phyloP scores from a whole-genome alignment of 2,329 filamentous ascomycete species.

The Fusarium sp. region DNA sequence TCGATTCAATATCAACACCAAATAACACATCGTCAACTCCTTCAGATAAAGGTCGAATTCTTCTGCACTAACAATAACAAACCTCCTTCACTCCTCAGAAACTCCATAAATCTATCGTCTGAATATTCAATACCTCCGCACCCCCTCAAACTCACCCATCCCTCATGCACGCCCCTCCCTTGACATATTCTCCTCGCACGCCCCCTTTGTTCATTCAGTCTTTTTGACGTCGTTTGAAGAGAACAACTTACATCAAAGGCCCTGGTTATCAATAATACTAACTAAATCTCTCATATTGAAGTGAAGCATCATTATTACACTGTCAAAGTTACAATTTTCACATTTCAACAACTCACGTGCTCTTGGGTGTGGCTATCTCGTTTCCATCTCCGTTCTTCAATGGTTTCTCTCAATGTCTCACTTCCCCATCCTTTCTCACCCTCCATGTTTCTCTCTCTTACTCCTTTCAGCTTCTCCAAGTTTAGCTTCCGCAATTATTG shows the following conservation, averaged over 20 bases:
- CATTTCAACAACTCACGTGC: slow-evolving; percentile 9
- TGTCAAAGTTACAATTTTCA: neutral
- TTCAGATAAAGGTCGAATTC: slow-evolving; percentile 12
- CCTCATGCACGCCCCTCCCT: slow-evolving; percentile 36
- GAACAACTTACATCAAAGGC: slow-evolving; percentile 7
- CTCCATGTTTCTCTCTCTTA: slow-evolving; percentile 23
- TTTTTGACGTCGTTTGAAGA: neutral
- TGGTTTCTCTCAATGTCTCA: slow-evolving; percentile 34
- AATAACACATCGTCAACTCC: slow-evolving; percentile 15
- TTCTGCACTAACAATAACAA: slow-evolving; percentile 15
- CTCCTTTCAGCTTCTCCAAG: slow-evolving; percentile 20
- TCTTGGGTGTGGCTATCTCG: neutral
- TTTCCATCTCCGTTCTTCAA: slow-evolving; percentile 20
- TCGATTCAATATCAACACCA: slow-evolving; percentile 4
- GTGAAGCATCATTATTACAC: neutral
- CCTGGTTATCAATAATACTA: neutral
- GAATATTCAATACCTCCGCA: slow-evolving; percentile 39
- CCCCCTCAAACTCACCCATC: slow-evolving; percentile 25
- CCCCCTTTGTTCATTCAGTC: slow-evolving; percentile 8
- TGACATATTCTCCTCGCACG: slow-evolving; percentile 6
- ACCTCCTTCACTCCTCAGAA: slow-evolving; percentile 10
- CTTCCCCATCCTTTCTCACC: slow-evolving; percentile 23
- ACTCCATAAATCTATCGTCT: slow-evolving; percentile 33
- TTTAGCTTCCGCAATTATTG: slow-evolving; percentile 25
- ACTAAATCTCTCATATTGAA: neutral